phyloP scores from a whole-genome alignment of 179 eudicot genomes.

The Carnegiea gigantea region DNA sequence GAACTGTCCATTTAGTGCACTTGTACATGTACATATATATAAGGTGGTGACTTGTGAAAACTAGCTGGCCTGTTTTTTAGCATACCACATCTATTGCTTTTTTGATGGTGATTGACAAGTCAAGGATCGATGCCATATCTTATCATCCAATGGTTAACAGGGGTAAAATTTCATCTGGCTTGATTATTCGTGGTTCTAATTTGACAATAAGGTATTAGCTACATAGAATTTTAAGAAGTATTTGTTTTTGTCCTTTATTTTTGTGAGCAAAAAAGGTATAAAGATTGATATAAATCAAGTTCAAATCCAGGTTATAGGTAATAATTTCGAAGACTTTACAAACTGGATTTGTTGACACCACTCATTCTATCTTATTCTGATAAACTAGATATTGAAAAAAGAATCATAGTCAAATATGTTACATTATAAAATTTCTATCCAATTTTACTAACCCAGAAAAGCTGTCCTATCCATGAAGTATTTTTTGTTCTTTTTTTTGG shows the following conservation, averaged over 20 bases:
- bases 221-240: no score
- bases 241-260: no score
- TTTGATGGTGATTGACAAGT: neutral
- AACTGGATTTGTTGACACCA: no score
- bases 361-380: no score
- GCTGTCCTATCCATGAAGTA: neutral
- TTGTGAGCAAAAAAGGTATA: no score
- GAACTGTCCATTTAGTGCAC: neutral
- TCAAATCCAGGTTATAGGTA: no score
- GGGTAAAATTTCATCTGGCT: neutral
- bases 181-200: neutral
- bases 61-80: neutral
- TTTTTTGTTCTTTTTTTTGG: neutral
- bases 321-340: no score
- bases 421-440: neutral
- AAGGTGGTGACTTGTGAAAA: neutral
- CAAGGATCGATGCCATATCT: neutral
- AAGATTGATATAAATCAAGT: no score
- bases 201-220: no score
- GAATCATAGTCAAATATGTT: neutral
- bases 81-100: neutral
- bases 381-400: no score
- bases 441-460: neutral
- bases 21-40: neutral
- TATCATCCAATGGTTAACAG: neutral